phyloP scores from a whole-genome alignment of 768 basidiomycete species.

The Podaxis sp. region DNA sequence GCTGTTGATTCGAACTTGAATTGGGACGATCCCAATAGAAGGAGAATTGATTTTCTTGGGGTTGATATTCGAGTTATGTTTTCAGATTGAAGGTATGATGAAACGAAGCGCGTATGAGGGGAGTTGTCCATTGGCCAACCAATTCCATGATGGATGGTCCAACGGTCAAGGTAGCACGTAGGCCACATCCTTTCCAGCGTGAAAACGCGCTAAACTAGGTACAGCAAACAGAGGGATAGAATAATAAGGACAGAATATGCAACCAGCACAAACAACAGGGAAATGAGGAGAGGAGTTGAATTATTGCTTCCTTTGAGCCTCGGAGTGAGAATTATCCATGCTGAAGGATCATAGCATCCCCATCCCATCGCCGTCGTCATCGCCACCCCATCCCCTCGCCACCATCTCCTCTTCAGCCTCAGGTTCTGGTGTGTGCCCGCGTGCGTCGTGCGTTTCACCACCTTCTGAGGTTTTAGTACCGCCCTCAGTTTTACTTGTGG shows the following conservation, averaged over 20 bases:
- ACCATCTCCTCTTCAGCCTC: constrained; percentile 58
- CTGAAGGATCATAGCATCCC: constrained; percentile 52
- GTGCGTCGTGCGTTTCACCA: constrained; percentile 20
- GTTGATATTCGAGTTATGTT: not conserved
- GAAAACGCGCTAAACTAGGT: not conserved
- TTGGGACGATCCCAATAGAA: too few relatives aligned
- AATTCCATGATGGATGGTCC: not conserved
- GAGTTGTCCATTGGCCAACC: not conserved
- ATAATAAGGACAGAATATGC: not conserved
- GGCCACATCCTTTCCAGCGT: not conserved
- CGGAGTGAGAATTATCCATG: not conserved
- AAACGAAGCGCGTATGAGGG: not conserved
- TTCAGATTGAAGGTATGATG: not conserved
- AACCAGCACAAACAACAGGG: not conserved
- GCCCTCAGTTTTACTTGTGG: constrained; percentile 15
- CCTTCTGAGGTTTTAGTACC: constrained; percentile 16
- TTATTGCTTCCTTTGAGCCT: not conserved
- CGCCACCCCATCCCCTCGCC: constrained; percentile 73
- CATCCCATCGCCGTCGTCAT: constrained; percentile 73
- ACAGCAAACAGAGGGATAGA: not conserved
- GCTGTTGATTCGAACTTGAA: too few relatives aligned
- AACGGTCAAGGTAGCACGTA: not conserved
- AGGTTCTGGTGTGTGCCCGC: constrained; percentile 31
- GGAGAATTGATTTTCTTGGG: not conserved
- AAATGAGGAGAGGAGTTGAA: not conserved